Conservation (phyloP, 108 stramenopile species). For the Pseudonitzschia pungens region DNA sequence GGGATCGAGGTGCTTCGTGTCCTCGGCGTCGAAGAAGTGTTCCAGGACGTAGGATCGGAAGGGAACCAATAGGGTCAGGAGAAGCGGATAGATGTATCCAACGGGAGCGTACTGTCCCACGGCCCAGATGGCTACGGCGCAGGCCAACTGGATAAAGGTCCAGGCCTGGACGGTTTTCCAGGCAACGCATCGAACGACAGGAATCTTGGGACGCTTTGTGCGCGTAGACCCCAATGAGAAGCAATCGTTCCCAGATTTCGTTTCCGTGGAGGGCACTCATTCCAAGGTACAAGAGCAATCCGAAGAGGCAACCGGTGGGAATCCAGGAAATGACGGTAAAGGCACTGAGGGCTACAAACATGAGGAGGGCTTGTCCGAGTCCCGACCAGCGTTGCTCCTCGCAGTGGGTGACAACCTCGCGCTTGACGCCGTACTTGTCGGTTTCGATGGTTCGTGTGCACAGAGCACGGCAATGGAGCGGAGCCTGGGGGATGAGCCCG, state of each 20-base stretch:
- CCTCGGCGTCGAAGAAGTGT: slow-evolving; percentile 25
- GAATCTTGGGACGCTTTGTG: slow-evolving; percentile 53
- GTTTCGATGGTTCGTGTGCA: slow-evolving; percentile 34
- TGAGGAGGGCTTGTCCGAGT: slow-evolving; percentile 36
- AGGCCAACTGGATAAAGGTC: slow-evolving; percentile 78
- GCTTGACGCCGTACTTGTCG: slow-evolving; percentile 32
- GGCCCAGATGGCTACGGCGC: slow-evolving; percentile 27
- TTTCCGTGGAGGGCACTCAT: slow-evolving; percentile 72
- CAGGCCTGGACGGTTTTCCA: slow-evolving; percentile 49
- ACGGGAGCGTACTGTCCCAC: slow-evolving; percentile 34
- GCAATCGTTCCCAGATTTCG: slow-evolving; percentile 84
- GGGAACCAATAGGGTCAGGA: slow-evolving; percentile 37
- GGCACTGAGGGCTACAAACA: slow-evolving; percentile 40
- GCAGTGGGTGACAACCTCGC: slow-evolving; percentile 39
- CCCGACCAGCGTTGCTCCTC: slow-evolving; percentile 59
- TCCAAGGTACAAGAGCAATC: slow-evolving; percentile 85
- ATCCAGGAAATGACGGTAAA: slow-evolving; percentile 42
- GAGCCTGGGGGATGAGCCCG: slow-evolving; percentile 59
- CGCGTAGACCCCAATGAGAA: slow-evolving; percentile 44
- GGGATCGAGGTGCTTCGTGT: slow-evolving; percentile 42
- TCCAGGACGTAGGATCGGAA: slow-evolving; percentile 36
- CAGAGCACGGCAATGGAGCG: slow-evolving; percentile 48
- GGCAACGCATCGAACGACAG: slow-evolving; percentile 53
- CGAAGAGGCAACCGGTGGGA: slow-evolving; percentile 52
- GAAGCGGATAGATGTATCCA: slow-evolving; percentile 42